phyloP scores from a whole-genome alignment of 2,329 filamentous ascomycete species.

The Fusarium sp. region DNA sequence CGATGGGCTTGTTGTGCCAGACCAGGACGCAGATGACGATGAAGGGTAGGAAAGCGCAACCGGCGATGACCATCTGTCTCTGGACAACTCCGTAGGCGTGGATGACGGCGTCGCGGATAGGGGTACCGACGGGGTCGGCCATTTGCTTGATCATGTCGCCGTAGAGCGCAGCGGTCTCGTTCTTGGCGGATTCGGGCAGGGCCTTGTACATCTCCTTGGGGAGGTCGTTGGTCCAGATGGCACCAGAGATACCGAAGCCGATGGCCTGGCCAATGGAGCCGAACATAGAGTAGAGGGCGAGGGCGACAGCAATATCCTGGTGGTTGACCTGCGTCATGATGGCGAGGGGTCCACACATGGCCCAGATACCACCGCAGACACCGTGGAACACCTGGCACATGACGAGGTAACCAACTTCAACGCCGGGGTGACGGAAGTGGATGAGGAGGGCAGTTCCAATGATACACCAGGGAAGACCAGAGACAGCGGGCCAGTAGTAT shows the following conservation, averaged over 20 bases:
- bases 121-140: constrained; percentile 59
- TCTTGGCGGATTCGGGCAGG: constrained; percentile 57
- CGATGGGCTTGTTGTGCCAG: constrained; percentile 61
- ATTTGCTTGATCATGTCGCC: constrained; percentile 65
- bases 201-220: constrained; percentile 60
- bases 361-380: constrained; percentile 64
- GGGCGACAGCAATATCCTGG: constrained; percentile 48
- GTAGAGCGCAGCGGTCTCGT: constrained; percentile 63
- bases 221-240: constrained; percentile 48
- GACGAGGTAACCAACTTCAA: constrained; percentile 58
- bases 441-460: constrained; percentile 60
- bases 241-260: constrained; percentile 47
- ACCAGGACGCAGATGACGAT: constrained; percentile 57
- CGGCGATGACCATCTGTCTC: constrained; percentile 58
- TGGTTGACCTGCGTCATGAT: constrained; percentile 47
- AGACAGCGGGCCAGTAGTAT: constrained; percentile 62
- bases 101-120: constrained; percentile 66
- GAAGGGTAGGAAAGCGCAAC: constrained; percentile 48
- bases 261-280: constrained; percentile 48
- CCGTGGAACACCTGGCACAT: constrained; percentile 65
- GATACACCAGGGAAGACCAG: constrained; percentile 66
- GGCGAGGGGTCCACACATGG: constrained; percentile 46
- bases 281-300: constrained; percentile 47
- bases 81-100: constrained; percentile 67
- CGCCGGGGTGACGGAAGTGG: constrained; percentile 49